Percentiles rank a stretch among this genome's conserved stretches.
Evolutionary conservation across 2,329 filamentous ascomycete genomes (phyloP).

Genomic region (Monilinia laxa): DNA sequence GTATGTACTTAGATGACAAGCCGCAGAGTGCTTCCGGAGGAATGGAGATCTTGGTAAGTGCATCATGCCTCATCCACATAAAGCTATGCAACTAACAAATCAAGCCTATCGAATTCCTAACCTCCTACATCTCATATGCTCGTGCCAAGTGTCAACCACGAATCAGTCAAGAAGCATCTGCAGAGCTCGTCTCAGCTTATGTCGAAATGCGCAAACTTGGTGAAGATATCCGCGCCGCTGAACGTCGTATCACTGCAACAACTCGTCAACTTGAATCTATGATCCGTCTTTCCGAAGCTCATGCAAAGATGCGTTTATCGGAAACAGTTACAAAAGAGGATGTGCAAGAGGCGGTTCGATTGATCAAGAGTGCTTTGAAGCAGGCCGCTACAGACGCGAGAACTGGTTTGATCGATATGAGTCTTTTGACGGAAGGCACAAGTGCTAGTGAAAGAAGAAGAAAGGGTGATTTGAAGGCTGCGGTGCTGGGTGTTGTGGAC

Average conservation of each 20-base stretch:
- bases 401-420: constrained; percentile 94
- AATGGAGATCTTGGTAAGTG: constrained; percentile 76
- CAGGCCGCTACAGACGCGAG: constrained; percentile 93
- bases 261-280: constrained; percentile 96
- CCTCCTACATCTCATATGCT: constrained; percentile 95
- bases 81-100: constrained; percentile 2
- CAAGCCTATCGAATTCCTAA: constrained; percentile 90
- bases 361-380: constrained; percentile 93
- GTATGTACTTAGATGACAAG: constrained; percentile 94
- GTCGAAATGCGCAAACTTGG: constrained; percentile 94
- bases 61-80: constrained; percentile 19
- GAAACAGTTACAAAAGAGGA: constrained; percentile 74
- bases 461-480: constrained; percentile 80
- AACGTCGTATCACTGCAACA: constrained; percentile 96
- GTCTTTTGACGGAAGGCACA: constrained; percentile 89
- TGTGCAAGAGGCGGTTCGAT: constrained; percentile 83
- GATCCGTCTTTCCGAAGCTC: constrained; percentile 94
- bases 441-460: constrained; percentile 81
- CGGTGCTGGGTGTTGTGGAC: constrained; percentile 72
- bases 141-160: constrained; percentile 80
- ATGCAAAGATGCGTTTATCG: constrained; percentile 94
- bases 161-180: constrained; percentile 76
- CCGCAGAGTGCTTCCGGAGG: constrained; percentile 76
- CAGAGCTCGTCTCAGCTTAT: constrained; percentile 82
- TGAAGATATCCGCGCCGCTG: constrained; percentile 78